phyloP scores from a whole-genome alignment of 305 asterid species.

The Fraxinus latifolia region DNA sequence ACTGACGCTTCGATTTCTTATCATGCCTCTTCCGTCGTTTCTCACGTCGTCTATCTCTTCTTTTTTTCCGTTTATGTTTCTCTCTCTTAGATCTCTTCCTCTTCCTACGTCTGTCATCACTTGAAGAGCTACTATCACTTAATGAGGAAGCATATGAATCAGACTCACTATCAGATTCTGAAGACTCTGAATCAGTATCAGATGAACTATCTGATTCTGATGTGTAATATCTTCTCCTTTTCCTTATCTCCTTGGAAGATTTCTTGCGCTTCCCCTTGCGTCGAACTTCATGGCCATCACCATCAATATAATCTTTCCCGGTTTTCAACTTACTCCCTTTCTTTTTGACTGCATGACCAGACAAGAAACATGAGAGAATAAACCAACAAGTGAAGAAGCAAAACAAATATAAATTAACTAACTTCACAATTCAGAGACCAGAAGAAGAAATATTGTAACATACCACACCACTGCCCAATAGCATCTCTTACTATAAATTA shows the following conservation, averaged over 20 bases:
- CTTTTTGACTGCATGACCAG: conserved; percentile 41
- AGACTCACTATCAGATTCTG: conserved; percentile 76
- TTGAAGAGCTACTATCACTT: conserved; percentile 79
- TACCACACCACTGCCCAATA: background rate
- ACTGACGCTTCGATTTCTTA: conserved; percentile 66
- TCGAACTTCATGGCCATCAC: conserved; percentile 41
- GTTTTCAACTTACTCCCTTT: conserved; percentile 45
- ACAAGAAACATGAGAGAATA: conserved; percentile 11
- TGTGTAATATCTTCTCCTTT: conserved; percentile 63
- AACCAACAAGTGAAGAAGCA: background rate
- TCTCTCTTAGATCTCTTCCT: conserved; percentile 83
- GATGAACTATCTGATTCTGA: conserved; percentile 85
- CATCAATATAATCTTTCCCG: conserved; percentile 46
- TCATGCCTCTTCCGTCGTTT: conserved; percentile 78
- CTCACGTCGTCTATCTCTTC: conserved; percentile 68
- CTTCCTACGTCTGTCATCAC: conserved; percentile 75
- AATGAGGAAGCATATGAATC: conserved; percentile 61
- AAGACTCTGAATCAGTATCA: conserved; percentile 64
- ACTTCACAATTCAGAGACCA: background rate
- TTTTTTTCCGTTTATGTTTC: conserved; percentile 58
- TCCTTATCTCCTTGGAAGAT: conserved; percentile 66
- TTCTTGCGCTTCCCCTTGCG: conserved; percentile 78
- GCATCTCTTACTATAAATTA: conserved; percentile 8
- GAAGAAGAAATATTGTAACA: background rate
- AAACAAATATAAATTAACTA: background rate